Conservation (phyloP, 2,329 filamentous ascomycete species). For the Furcasterigmium furcatum region DNA sequence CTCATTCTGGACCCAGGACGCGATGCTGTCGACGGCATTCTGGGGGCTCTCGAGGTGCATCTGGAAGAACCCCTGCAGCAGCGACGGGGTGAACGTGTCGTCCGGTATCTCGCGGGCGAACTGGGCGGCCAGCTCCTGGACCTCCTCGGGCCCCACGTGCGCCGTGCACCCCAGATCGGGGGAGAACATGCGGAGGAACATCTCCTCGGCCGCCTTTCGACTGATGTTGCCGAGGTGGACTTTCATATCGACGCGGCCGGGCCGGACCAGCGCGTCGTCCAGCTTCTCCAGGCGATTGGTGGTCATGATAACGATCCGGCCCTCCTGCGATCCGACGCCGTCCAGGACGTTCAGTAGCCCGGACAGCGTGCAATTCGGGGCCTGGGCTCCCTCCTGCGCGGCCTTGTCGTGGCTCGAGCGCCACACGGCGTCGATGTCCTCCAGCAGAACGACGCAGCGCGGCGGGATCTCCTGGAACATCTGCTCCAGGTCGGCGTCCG, state of each 20-base stretch:
- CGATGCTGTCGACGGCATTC: conserved; percentile 28
- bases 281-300: conserved; percentile 65
- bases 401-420: conserved; percentile 11
- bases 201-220: conserved; percentile 35
- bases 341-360: conserved; percentile 69
- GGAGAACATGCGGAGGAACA: conserved; percentile 45
- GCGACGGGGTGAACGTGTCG: conserved; percentile 42
- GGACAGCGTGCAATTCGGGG: conserved; percentile 48
- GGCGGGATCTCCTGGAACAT: conserved; percentile 50
- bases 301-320: conserved; percentile 71
- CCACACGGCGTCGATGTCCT: conserved; percentile 49
- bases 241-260: conserved; percentile 64
- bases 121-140: conserved; percentile 43
- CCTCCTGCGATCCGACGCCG: conserved; percentile 66
- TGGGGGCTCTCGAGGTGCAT: conserved; percentile 35
- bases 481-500: conserved; percentile 45
- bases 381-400: conserved; percentile 10
- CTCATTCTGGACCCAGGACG: conserved; percentile 32
- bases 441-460: conserved; percentile 50
- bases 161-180: conserved; percentile 24
- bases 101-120: conserved; percentile 52
- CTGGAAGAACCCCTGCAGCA: conserved; percentile 46
- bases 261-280: conserved; percentile 61
- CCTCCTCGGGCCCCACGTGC: conserved; percentile 19
- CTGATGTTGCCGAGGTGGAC: conserved; percentile 53